Conservation (phyloP, 805 yeast species). For the Spathaspora girioi region DNA sequence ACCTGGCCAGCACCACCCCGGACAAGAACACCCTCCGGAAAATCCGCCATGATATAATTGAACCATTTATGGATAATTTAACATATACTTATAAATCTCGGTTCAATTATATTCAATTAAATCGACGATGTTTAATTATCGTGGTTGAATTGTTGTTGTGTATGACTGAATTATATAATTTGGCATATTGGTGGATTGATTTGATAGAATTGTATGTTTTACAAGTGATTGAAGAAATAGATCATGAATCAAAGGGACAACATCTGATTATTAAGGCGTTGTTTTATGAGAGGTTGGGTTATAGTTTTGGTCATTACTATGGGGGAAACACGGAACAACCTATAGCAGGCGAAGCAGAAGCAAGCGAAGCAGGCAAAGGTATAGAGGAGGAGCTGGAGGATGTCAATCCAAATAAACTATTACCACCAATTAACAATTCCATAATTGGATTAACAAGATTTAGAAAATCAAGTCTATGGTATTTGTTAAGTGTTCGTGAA, state of each 20-base stretch:
- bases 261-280: constrained; percentile 39
- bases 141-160: constrained; percentile 68
- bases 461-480: constrained; percentile 78
- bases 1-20: constrained; percentile 28
- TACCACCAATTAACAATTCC: constrained; percentile 31
- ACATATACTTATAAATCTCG: constrained; percentile 74
- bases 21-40: constrained; percentile 42
- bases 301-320: constrained; percentile 44
- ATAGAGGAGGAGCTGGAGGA: constrained; percentile 7
- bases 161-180: constrained; percentile 36
- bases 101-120: constrained; percentile 63
- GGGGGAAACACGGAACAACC: not conserved
- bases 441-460: constrained; percentile 54
- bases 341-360: no score
- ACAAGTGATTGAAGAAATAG: constrained; percentile 44
- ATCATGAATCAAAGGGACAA: constrained; percentile 27
- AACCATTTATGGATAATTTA: constrained; percentile 65
- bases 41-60: constrained; percentile 50
- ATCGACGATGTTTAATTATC: constrained; percentile 62
- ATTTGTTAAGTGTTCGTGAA: constrained; percentile 67
- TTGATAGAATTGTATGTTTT: constrained; percentile 41
- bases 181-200: constrained; percentile 45
- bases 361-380: not conserved
- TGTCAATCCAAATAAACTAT: constrained; percentile 31
- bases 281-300: constrained; percentile 40